phyloP scores from a whole-genome alignment of 495 filamentous ascomycete genomes.

The Penicillium waksmanii region DNA sequence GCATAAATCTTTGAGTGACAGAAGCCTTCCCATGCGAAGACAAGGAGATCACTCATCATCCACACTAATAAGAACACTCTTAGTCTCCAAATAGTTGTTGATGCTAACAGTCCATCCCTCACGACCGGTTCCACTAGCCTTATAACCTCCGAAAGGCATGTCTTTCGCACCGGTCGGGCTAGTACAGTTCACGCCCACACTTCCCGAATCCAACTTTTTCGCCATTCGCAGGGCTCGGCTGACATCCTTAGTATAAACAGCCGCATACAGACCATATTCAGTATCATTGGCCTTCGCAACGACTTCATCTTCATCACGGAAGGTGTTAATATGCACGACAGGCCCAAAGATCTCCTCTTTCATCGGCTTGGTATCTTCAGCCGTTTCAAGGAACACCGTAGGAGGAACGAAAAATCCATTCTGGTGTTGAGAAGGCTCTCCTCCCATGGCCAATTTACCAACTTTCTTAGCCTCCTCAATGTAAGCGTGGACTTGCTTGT shows the following conservation, averaged over 20 bases:
- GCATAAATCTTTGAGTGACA: too few relatives aligned
- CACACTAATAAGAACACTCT: slow-evolving; percentile 48
- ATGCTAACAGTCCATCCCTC: slow-evolving; percentile 49
- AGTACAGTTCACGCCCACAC: slow-evolving; percentile 57
- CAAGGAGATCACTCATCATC: slow-evolving; percentile 11
- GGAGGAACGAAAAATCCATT: slow-evolving; percentile 50
- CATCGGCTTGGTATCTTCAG: slow-evolving; percentile 37
- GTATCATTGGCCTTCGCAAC: slow-evolving; percentile 46
- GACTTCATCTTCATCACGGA: slow-evolving; percentile 44
- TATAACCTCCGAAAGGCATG: slow-evolving; percentile 55
- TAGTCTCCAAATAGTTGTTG: slow-evolving; percentile 47
- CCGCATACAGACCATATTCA: slow-evolving; percentile 44
- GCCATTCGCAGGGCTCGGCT: slow-evolving; percentile 52
- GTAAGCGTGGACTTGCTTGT: slow-evolving; percentile 84
- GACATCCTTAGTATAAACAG: slow-evolving; percentile 53
- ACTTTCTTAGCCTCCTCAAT: slow-evolving; percentile 77
- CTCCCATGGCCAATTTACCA: slow-evolving; percentile 44
- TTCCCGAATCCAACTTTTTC: slow-evolving; percentile 51
- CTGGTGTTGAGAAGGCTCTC: slow-evolving; percentile 14
- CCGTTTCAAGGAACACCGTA: slow-evolving; percentile 45
- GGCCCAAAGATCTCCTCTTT: slow-evolving; percentile 55
- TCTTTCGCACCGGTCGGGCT: slow-evolving; percentile 37
- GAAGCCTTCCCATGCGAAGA: too few relatives aligned
- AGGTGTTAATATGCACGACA: slow-evolving; percentile 44
- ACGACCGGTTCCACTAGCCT: slow-evolving; percentile 53